phyloP scores from a whole-genome alignment of 495 filamentous ascomycete species.

The Daldinia childiae region DNA sequence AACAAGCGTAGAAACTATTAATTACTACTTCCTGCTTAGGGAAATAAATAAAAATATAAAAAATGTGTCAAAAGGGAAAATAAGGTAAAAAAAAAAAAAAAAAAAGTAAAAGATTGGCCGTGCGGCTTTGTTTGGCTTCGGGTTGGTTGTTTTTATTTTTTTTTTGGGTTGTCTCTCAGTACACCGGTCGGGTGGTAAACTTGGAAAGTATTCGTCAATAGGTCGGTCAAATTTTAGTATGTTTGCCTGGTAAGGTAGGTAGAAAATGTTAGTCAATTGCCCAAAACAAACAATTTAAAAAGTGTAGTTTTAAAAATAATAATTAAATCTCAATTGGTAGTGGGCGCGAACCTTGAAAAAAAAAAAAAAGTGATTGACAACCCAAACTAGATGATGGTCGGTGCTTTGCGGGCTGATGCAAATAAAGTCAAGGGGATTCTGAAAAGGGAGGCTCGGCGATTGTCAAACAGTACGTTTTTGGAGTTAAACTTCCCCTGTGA shows the following conservation, averaged over 20 bases:
- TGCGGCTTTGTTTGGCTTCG: constrained; percentile 21
- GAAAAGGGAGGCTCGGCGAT: constrained; percentile 41
- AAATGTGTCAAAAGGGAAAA: constrained; percentile 31
- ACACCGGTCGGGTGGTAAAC: constrained; percentile 33
- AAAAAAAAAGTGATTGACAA: constrained; percentile 25
- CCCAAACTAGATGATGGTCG: constrained; percentile 23
- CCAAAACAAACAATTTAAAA: constrained; percentile 33
- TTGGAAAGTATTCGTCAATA: neutral
- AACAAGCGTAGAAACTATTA: constrained; percentile 36
- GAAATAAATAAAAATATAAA: constrained; percentile 13
- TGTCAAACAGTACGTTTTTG: constrained; percentile 54
- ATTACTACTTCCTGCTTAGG: constrained; percentile 44
- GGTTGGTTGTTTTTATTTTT: constrained; percentile 42
- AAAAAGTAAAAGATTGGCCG: constrained; percentile 21
- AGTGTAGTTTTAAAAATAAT: constrained; percentile 9
- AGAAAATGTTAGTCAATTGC: constrained; percentile 41
- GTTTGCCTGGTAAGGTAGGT: constrained; percentile 38
- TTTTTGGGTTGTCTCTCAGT: constrained; percentile 45
- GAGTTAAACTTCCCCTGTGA: constrained; percentile 55
- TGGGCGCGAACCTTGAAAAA: constrained; percentile 24
- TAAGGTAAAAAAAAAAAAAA: constrained; percentile 14
- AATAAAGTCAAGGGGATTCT: constrained; percentile 40
- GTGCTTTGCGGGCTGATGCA: constrained; percentile 32
- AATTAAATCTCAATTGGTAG: constrained; percentile 31
- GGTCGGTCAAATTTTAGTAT: constrained; percentile 11